Evolutionary conservation across 2,329 filamentous ascomycete genomes (phyloP), one percentile per base, ranked within the genome.

Genomic region (Cadophora sp.): DNA sequence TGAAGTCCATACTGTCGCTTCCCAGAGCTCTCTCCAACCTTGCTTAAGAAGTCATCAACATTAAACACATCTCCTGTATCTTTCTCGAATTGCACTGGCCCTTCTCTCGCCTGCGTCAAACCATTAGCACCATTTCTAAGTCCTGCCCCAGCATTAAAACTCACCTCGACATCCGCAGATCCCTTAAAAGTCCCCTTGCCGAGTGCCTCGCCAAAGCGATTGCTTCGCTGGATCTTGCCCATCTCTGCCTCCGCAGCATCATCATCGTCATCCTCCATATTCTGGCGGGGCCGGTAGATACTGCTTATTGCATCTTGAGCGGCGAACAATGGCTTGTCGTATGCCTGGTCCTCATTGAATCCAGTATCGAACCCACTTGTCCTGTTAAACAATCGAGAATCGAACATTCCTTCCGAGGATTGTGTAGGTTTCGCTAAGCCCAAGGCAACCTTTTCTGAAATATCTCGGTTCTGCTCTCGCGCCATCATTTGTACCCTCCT

Each of bases 271-370:
- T 93, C 92, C 61, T 90, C 91, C 76, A 91, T 88, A 66, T 91
- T 89, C 27, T 91, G 88, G 26, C 87, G 87, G 1, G 95, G 93
- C 40, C 94, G 87, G 80, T 99, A 99, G 73, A 99, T 98, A 79
- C 91, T 95, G 81, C 89, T 96, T 75, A 97, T 93, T 9, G 93
- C 95, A 77, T 98, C 95, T 78, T 97, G 94, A 16, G 96, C 95
- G 0, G 94, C 94, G 79, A 99, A 99, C 8, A 99, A 84, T 24
- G 96, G 96, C 81, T 98, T 98, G 80, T 98, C 96, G 82, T 98
- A 99, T 0, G 91, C 89, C 77, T 99, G 96, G 79, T 99, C 96
- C 80, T 99, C 96, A 79, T 99, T 99, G 85, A 97, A 94, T 0
- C 95, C 96, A 63, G 90, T 87, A 74, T 94, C 91, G 78, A 99